phyloP scores from a whole-genome alignment of 495 filamentous ascomycete genomes.

The Trichoderma reesei region DNA sequence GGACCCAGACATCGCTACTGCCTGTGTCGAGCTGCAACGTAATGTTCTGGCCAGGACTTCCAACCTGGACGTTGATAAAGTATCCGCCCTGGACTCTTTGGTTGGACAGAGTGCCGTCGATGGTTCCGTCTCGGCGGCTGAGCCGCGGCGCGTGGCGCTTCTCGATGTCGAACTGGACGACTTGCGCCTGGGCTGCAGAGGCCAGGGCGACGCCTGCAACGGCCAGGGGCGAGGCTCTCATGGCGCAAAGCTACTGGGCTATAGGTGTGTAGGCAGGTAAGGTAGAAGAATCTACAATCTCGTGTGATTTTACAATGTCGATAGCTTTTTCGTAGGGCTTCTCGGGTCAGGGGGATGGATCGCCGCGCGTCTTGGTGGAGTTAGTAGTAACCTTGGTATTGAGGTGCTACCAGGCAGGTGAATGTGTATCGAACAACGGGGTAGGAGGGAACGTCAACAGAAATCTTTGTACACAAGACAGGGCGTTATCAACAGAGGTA shows the following conservation, averaged over 20 bases:
- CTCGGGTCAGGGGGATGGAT: no score
- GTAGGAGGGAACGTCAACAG: not conserved
- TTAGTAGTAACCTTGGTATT: no score
- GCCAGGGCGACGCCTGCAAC: slow-evolving; percentile 23
- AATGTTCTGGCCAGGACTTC: slow-evolving; percentile 58
- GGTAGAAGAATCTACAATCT: not conserved
- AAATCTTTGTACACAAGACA: not conserved
- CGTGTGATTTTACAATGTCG: not conserved
- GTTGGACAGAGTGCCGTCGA: slow-evolving; percentile 32
- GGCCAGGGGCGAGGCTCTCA: slow-evolving; percentile 21
- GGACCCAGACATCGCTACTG: slow-evolving; percentile 86
- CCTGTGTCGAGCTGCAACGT: slow-evolving; percentile 71
- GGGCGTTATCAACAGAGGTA: no score
- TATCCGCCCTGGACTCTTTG: slow-evolving; percentile 46
- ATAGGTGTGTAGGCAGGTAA: not conserved
- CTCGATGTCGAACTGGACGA: slow-evolving; percentile 36
- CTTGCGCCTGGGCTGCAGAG: slow-evolving; percentile 23
- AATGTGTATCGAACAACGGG: no score
- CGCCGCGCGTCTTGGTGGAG: not conserved
- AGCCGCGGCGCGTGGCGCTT: slow-evolving; percentile 19
- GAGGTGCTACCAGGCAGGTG: no score
- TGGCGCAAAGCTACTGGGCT: slow-evolving; percentile 11
- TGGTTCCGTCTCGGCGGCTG: slow-evolving; percentile 25
- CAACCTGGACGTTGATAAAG: slow-evolving; percentile 57
- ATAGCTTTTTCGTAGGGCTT: no score